Evolutionary conservation across 805 yeast species (phyloP).

Genomic region (Candida succiphila): DNA sequence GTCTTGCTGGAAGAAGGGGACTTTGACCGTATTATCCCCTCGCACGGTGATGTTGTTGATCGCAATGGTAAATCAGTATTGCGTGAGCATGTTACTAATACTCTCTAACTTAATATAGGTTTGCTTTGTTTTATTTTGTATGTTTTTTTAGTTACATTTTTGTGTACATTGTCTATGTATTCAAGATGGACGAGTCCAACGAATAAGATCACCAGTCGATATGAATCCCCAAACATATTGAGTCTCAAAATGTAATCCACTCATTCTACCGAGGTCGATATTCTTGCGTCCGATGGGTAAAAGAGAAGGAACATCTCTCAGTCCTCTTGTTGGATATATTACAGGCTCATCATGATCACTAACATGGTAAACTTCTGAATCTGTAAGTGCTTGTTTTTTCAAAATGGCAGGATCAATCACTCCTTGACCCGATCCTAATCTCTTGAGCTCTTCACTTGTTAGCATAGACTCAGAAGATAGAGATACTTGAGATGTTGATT

Average conservation of each 20-base stretch:
- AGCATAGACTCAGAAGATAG: background rate
- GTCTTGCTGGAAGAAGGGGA: slow-evolving; percentile 28
- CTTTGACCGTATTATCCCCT: slow-evolving; percentile 39
- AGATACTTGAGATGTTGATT: slow-evolving; percentile 11
- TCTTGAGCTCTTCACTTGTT: background rate
- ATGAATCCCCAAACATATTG: slow-evolving; percentile 26
- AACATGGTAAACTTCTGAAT: background rate
- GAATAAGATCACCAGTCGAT: slow-evolving; percentile 25
- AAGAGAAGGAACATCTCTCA: slow-evolving; percentile 18
- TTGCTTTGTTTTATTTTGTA: background rate
- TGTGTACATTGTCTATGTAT: background rate
- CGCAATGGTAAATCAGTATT: slow-evolving; percentile 21
- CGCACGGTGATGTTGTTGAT: slow-evolving; percentile 53
- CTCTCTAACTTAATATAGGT: too few species aligned
- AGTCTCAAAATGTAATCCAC: slow-evolving; percentile 20
- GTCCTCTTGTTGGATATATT: slow-evolving; percentile 16
- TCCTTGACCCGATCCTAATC: slow-evolving; percentile 1
- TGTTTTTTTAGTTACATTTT: background rate
- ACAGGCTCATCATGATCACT: slow-evolving; percentile 2
- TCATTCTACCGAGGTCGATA: slow-evolving; percentile 22
- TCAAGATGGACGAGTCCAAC: slow-evolving; percentile 25
- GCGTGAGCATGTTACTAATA: background rate
- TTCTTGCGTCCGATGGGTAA: slow-evolving; percentile 24
- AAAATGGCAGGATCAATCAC: background rate
- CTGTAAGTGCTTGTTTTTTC: background rate